Base-by-base conservation (phyloP, 495 filamentous ascomycete species). In the Paragyromitra xinjiangensis region DNA sequence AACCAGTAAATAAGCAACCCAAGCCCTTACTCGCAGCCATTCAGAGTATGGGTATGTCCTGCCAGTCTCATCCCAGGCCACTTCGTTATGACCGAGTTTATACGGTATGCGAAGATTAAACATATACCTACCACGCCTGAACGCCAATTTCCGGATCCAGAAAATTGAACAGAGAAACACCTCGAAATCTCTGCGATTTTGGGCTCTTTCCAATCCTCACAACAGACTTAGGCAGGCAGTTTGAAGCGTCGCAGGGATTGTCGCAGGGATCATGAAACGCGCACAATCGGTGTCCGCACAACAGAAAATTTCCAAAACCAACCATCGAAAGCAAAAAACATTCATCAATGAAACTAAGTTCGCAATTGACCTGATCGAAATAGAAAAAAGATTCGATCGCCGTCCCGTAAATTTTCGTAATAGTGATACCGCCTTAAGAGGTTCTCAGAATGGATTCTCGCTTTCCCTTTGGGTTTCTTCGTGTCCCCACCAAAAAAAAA, bases 351-450 rank as follows among this genome's bases (percentile, higher is more conserved):
- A 8, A 39, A 48, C 26, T 11, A 11, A 48, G 39, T 61, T 70
- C 24, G 55, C 44, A 71, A 71, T 71, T 71, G 44, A 71, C 29
- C 68, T 61, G 68, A 22, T 26, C n/a, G n/a, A 22, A 61, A 29
- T 4, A 34, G 19, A 53, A 68, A 40, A 50, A 34, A 12, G 12
- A 45, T 19, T 45, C 24, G 8, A 14, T 5, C 0, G 56, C 56
- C 29, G 6, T 50, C 44, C 42, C 6, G 40, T 45, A 44, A 50
- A 50, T 48, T 9, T 51, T 22, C 29, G 29, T 40, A 51, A 62
- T 40, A 12, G 68, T 40, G 19, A 63, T 58, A 16, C 26, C 14
- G 12, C 1, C 24, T 37, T 65, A 11, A 64, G 22, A 14, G 63
- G 24, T 34, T 24, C n/a, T 55, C 6, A 5, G 22, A 56, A 44